Evolutionary conservation across 805 yeast species (phyloP).

Genomic region (Zygosaccharomyces bailii): DNA sequence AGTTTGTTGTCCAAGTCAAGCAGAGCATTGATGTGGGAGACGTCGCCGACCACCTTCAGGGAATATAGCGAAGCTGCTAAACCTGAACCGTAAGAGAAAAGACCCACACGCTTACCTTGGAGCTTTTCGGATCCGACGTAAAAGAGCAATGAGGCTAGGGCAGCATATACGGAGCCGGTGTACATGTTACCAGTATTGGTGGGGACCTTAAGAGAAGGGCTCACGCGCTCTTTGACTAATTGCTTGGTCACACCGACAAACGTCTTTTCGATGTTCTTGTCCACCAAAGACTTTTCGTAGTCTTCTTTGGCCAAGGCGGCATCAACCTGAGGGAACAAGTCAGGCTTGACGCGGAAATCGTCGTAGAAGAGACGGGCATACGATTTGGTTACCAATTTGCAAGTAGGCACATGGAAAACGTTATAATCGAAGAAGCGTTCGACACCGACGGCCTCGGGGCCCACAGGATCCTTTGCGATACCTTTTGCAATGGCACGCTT

Average conservation of each 20-base stretch:
- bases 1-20: constrained; percentile 69
- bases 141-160: constrained; percentile 76
- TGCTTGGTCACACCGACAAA: constrained; percentile 77
- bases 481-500: constrained; percentile 62
- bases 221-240: constrained; percentile 61
- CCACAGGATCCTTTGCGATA: constrained; percentile 41
- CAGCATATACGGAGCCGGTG: constrained; percentile 89
- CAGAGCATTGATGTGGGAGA: constrained; percentile 57
- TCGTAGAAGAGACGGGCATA: constrained; percentile 88
- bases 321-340: constrained; percentile 59
- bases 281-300: constrained; percentile 76
- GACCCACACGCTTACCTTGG: constrained; percentile 80
- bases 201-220: constrained; percentile 79
- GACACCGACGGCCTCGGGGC: constrained; percentile 60
- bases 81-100: constrained; percentile 98
- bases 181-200: constrained; percentile 98
- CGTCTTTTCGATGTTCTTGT: constrained; percentile 78
- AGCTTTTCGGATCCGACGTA: constrained; percentile 70
- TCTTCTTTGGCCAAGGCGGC: constrained; percentile 47
- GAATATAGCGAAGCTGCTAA: constrained; percentile 88
- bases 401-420: constrained; percentile 97
- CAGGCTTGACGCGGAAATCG: constrained; percentile 74
- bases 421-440: constrained; percentile 80
- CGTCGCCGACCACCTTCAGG: constrained; percentile 75
- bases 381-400: constrained; percentile 90